Evolutionary conservation across 2,329 filamentous ascomycete species (phyloP), one percentile per base, ranked within the genome.

Genomic region (Acrodontium crateriforme): DNA sequence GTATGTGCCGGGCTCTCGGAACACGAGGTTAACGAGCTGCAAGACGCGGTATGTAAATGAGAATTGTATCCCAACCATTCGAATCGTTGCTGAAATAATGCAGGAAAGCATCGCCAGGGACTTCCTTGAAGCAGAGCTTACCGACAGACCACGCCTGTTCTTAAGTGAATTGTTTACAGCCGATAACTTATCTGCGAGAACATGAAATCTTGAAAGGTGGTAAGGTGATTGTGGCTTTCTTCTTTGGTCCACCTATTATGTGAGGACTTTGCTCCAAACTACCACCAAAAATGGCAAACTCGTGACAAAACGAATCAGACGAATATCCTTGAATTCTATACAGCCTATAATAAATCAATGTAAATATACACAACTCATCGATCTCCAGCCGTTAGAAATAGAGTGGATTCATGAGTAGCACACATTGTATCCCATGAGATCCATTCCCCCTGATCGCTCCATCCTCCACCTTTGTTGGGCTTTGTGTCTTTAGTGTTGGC

Each of bases 1-100:
- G 69, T 74, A 12, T 93, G 80, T 52, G 71, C 78, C 4, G 65
- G 63, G 24, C 58, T 91, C 38, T 72, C 74, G 0, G 56, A 61
- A 1, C 58, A 61, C 3, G 82, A 93, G 44, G 63, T 65, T 28
- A 52, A 56, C n/a, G 67, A 70, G 19, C 60, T 94, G n/a, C 65
- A 74, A 41, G 58, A 69, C 37, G 82, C 84, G 14, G 71, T 71
- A 53, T 42, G 59, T 47, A 13, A 9, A 19, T 14, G n/a, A n/a
- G n/a, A n/a, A n/a, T n/a, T n/a, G n/a, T 9, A 10, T 4, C 20
- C 4, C 20, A 22, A n/a, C 4, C n/a, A 4, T 4, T 25, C 4
- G 10, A 22, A 12, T 22, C 20, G 18, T 20, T 22, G 37, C 35
- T 39, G 28, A 42, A 21, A 3, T 9, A 4, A 6, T 45, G 6